A percentile compares a stretch with the other conserved stretches of the same genome.
Evolutionary conservation across 108 stramenopile genomes (phyloP).

Genomic region (Stephanodiscus triporus): DNA sequence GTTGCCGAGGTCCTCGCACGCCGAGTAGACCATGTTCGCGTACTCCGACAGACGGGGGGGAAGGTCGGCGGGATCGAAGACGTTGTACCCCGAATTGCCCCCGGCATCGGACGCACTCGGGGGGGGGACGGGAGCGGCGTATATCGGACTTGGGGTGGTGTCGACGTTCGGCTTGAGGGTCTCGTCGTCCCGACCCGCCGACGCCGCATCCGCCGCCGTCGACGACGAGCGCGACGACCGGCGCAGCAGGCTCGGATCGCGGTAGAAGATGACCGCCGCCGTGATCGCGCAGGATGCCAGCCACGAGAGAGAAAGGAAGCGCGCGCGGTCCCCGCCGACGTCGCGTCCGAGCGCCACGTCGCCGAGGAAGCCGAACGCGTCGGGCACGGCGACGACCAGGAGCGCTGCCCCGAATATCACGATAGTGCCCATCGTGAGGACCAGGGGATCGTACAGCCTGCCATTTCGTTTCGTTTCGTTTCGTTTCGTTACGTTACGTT

Average conservation of each 20-base stretch:
- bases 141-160: conserved; percentile 41
- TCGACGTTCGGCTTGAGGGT: conserved; percentile 52
- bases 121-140: conserved; percentile 36
- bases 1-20: conserved; percentile 92
- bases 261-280: conserved; percentile 57
- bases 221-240: neutral
- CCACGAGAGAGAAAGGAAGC: conserved; percentile 58
- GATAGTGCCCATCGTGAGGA: conserved; percentile 61
- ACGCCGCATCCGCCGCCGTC: neutral
- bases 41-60: conserved; percentile 91
- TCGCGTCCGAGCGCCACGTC: conserved; percentile 14
- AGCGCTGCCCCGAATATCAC: conserved; percentile 64
- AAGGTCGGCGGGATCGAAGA: conserved; percentile 91
- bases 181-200: conserved; percentile 19
- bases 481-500: too few relatives aligned
- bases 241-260: conserved; percentile 50
- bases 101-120: conserved; percentile 18
- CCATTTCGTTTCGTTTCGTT: too few relatives aligned
- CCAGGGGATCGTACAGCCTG: conserved; percentile 47
- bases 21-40: conserved; percentile 92
- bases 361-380: conserved; percentile 22
- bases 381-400: conserved; percentile 46
- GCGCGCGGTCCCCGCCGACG: neutral
- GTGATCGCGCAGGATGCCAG: conserved; percentile 58
- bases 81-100: conserved; percentile 61